These are phyloP conservation scores for Ceratobasidium sp. DNA, from an alignment of 1,284 basidiomycete species.

Conservation along the genomic window DNA sequence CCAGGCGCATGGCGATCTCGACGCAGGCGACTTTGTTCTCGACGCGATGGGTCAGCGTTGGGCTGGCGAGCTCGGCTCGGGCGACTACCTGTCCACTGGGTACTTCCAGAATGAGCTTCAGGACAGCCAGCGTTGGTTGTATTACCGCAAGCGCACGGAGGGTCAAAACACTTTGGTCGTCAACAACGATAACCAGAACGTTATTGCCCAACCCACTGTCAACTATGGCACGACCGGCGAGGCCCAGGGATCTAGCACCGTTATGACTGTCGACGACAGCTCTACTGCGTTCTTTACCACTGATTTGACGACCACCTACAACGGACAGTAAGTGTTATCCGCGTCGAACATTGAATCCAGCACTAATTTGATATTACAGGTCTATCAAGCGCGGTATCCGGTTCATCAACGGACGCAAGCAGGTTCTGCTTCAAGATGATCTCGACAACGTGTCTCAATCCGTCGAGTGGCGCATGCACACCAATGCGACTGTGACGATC, in stretches of 20 bases:
- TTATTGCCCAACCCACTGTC: conserved; percentile 73
- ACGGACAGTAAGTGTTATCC: conserved; percentile 70
- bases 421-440: conserved; percentile 94
- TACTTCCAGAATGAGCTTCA: conserved; percentile 84
- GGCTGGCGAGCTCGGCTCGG: conserved; percentile 95
- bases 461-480: conserved; percentile 95
- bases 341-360: conserved; percentile 38
- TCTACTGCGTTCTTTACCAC: conserved; percentile 89
- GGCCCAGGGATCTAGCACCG: conserved; percentile 80
- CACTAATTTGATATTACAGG: conserved; percentile 57
- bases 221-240: conserved; percentile 72
- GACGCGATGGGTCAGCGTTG: conserved; percentile 96
- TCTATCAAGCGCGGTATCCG: conserved; percentile 90
- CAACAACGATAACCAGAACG: conserved; percentile 83
- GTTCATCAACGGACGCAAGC: conserved; percentile 86
- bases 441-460: conserved; percentile 67
- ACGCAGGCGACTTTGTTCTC: conserved; percentile 93
- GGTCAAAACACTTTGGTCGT: conserved; percentile 97
- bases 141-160: conserved; percentile 96
- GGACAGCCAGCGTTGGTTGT: conserved; percentile 81
- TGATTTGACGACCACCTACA: conserved; percentile 87
- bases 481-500: conserved; percentile 78
- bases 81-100: conserved; percentile 71
- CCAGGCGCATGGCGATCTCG: conserved; percentile 84
- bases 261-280: conserved; percentile 66